phyloP scores from a whole-genome alignment of 768 basidiomycete species.

The Candolleomyces aberdarensis region DNA sequence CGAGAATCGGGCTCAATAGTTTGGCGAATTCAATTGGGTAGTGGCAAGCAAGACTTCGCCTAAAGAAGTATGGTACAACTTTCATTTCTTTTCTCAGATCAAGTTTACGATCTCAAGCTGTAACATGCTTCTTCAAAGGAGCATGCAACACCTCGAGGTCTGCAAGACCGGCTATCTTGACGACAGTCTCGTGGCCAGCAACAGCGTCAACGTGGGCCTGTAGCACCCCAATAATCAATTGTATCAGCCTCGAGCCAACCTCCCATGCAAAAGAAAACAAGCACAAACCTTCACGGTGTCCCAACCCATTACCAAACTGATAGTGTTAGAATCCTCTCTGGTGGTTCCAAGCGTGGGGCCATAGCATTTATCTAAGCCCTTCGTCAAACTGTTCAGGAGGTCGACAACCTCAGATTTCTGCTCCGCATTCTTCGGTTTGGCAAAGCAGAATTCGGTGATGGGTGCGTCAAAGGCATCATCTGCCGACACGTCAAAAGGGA shows the following conservation, averaged over 20 bases:
- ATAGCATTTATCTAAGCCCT: neutral
- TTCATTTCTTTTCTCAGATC: too few species aligned
- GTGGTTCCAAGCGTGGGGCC: neutral
- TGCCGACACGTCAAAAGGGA: neutral
- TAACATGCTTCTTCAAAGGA: neutral
- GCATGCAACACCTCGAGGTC: constrained; percentile 1
- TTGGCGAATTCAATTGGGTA: too few species aligned
- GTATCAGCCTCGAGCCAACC: neutral
- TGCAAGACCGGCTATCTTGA: neutral
- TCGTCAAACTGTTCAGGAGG: neutral
- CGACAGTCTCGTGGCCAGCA: neutral
- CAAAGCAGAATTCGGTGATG: constrained; percentile 6
- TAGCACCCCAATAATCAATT: too few species aligned
- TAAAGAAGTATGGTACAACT: too few species aligned
- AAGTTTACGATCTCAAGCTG: too few species aligned
- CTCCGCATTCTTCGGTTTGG: constrained; percentile 6
- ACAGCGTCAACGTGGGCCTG: constrained; percentile 2
- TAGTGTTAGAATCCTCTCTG: neutral
- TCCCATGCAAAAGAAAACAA: neutral
- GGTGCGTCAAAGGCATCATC: neutral
- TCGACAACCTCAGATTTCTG: neutral
- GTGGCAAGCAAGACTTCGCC: too few species aligned
- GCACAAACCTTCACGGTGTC: constrained; percentile 4
- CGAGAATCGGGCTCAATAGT: too few species aligned
- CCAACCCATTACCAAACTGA: neutral